Conservation (phyloP, 208 protist genomes). For the Trypanosoma avium region DNA sequence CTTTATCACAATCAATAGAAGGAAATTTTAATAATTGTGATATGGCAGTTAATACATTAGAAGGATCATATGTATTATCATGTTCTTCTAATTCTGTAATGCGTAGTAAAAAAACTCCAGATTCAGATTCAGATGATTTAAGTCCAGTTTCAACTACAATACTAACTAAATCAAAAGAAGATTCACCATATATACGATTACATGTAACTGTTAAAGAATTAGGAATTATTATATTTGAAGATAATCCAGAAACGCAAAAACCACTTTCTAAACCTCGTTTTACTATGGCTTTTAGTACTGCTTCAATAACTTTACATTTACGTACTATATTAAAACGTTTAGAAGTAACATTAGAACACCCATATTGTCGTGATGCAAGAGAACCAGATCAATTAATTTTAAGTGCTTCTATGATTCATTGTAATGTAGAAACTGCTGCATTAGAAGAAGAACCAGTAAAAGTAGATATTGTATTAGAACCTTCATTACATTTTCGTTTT, state of each 20-base stretch:
- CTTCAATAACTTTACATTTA: conserved; percentile 60
- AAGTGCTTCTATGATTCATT: conserved; percentile 32
- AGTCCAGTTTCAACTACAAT: not conserved
- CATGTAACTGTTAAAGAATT: conserved; percentile 63
- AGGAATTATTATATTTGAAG: conserved; percentile 69
- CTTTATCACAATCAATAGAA: not conserved
- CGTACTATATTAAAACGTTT: conserved; percentile 47
- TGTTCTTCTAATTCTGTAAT: not conserved
- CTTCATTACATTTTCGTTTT: conserved; percentile 42
- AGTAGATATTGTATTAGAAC: conserved; percentile 39
- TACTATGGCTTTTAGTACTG: conserved; percentile 45
- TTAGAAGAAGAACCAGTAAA: conserved; percentile 35
- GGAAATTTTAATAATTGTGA: not conserved
- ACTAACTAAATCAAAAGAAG: conserved; percentile 13
- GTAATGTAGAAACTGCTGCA: conserved; percentile 40
- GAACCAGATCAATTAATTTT: conserved; percentile 53
- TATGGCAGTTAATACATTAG: not conserved
- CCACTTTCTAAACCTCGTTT: conserved; percentile 45
- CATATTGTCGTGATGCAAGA: conserved; percentile 42
- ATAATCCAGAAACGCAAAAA: conserved; percentile 40
- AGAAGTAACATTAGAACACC: conserved; percentile 46
- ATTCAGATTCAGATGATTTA: conserved; percentile 20
- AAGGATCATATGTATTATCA: not conserved
- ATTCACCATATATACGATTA: conserved; percentile 50
- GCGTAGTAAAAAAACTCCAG: not conserved